These are phyloP conservation scores for Erysimum cheiri DNA, from an alignment of 441 rosid species.

Conservation along the genomic window DNA sequence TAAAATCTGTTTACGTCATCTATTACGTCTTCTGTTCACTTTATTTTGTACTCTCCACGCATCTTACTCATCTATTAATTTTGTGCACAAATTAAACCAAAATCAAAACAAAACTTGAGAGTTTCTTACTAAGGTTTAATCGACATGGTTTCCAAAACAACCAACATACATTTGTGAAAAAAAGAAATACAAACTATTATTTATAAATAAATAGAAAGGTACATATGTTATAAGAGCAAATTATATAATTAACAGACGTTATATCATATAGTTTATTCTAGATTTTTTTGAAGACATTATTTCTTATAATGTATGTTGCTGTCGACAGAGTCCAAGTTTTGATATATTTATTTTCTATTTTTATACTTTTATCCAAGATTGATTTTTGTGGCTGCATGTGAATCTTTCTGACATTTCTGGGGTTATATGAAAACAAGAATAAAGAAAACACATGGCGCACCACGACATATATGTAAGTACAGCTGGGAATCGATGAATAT, in stretches of 20 bases:
- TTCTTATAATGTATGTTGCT: no score
- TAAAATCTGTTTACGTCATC: conserved; percentile 37
- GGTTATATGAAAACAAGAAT: not conserved
- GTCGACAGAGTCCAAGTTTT: no score
- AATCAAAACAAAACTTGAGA: conserved; percentile 29
- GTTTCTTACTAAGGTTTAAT: not conserved
- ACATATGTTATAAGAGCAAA: no score
- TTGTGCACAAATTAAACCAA: not conserved
- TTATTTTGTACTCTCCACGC: conserved; percentile 26
- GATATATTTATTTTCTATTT: no score
- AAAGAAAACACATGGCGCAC: conserved; percentile 1
- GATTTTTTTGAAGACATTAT: no score
- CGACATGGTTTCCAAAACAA: conserved; percentile 23
- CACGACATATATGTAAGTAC: conserved; percentile 21
- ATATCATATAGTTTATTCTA: no score
- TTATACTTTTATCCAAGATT: no score
- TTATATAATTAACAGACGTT: no score
- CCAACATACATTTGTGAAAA: no score
- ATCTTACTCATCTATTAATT: conserved; percentile 25
- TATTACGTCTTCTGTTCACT: conserved; percentile 24
- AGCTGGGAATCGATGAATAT: no score
- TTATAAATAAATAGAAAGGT: no score
- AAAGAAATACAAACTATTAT: no score
- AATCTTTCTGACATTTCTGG: not conserved
- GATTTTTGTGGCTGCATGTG: conserved; percentile 3